phyloP scores from a whole-genome alignment of 2,329 filamentous ascomycete genomes.

The Pestalotiopsis sp. region DNA sequence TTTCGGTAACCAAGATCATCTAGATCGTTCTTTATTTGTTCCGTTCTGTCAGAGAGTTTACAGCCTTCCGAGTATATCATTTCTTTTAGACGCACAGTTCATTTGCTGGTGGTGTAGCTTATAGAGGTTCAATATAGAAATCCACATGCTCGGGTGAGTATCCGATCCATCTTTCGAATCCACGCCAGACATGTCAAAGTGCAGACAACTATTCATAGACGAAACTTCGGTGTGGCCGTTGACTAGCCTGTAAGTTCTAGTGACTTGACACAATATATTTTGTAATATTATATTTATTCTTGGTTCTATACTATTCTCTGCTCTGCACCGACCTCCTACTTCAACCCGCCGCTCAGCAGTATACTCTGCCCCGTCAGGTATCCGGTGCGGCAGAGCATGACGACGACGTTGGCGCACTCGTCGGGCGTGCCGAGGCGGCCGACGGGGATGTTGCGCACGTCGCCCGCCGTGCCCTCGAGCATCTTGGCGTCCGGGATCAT shows the following conservation, averaged over 20 bases:
- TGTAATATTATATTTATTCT: background rate
- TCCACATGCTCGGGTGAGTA: background rate
- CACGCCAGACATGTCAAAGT: background rate
- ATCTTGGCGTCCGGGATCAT: conserved; percentile 62
- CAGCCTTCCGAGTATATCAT: background rate
- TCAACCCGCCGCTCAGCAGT: conserved; percentile 54
- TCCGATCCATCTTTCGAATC: background rate
- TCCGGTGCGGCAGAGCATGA: conserved; percentile 62
- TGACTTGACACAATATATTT: background rate
- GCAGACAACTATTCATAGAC: background rate
- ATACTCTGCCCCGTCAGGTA: conserved; percentile 62
- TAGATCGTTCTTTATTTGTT: too few relatives aligned
- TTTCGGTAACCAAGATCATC: background rate
- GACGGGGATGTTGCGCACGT: conserved; percentile 62
- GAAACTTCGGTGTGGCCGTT: background rate
- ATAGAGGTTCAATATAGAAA: background rate
- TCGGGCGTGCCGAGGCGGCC: conserved; percentile 59
- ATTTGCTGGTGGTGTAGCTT: background rate
- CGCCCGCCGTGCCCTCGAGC: conserved; percentile 55
- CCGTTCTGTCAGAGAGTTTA: too few relatives aligned
- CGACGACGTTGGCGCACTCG: conserved; percentile 63
- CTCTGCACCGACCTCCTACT: conserved; percentile 30
- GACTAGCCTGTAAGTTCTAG: background rate
- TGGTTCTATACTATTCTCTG: background rate
- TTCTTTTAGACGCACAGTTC: background rate